These are phyloP conservation scores for Sporopachydermia cereana DNA, from an alignment of 1,139 yeast species.

Conservation along the genomic window DNA sequence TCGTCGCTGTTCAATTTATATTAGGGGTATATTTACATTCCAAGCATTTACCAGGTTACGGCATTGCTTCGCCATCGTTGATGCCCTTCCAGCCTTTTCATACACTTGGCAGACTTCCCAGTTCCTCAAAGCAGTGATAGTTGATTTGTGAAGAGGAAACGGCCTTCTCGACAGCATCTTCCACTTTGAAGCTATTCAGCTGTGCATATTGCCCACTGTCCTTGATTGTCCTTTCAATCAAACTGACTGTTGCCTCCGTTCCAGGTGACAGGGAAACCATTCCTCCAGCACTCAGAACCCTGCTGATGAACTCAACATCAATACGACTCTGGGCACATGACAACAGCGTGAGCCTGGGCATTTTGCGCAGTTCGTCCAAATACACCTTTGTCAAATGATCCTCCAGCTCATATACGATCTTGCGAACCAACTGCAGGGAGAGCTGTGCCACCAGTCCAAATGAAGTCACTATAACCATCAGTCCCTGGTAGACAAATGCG, in stretches of 20 bases:
- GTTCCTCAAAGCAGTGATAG: background rate
- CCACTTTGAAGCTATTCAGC: background rate
- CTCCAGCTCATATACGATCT: constrained; percentile 35
- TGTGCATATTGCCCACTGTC: background rate
- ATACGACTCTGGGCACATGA: constrained; percentile 1
- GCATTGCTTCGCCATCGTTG: too few species aligned
- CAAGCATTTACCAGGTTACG: too few species aligned
- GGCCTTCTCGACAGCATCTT: background rate
- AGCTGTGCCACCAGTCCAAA: constrained; percentile 40
- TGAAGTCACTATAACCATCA: constrained; percentile 39
- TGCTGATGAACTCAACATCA: background rate
- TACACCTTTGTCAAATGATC: constrained; percentile 33
- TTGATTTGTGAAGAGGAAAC: background rate
- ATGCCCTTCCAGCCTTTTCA: background rate
- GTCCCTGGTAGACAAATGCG: constrained; percentile 37
- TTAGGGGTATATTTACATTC: too few species aligned
- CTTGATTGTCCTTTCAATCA: background rate
- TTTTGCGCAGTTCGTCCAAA: constrained; percentile 31
- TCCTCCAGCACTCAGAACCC: constrained; percentile 6
- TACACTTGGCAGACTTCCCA: background rate
- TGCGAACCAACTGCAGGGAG: constrained; percentile 33
- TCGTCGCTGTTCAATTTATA: too few species aligned
- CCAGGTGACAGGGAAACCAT: background rate
- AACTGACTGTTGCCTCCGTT: background rate
- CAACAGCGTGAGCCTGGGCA: background rate